Conservation (phyloP, 2,329 filamentous ascomycete species). For the Teratosphaeria destructans region DNA sequence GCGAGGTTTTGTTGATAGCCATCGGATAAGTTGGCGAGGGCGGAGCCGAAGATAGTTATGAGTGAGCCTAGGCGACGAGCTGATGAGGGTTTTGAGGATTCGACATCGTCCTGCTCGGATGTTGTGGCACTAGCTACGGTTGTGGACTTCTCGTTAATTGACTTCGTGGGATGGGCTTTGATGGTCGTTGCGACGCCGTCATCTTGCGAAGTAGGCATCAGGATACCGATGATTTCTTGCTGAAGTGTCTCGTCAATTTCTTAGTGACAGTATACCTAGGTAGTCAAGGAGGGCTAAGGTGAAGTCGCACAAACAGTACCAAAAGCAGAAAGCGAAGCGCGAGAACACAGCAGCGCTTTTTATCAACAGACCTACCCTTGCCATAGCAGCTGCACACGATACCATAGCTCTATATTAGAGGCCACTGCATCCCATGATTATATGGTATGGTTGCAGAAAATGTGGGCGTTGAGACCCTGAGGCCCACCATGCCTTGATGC, state of each 20-base stretch:
- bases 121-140: not conserved
- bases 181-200: not conserved
- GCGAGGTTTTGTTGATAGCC: constrained; percentile 26
- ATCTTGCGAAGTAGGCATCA: not conserved
- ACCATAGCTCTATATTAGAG: not conserved
- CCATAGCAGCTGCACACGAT: not conserved
- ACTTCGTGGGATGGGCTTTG: not conserved
- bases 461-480: not conserved
- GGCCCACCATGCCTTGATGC: not conserved
- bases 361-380: not conserved
- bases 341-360: not conserved
- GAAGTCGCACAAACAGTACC: not conserved
- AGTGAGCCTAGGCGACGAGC: constrained; percentile 1
- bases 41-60: constrained; percentile 14
- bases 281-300: not conserved
- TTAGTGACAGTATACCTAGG: not conserved
- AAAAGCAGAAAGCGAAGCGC: not conserved
- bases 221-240: not conserved
- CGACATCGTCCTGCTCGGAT: not conserved
- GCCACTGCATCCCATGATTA: not conserved
- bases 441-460: not conserved
- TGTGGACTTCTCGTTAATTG: not conserved
- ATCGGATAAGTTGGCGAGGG: constrained; percentile 25
- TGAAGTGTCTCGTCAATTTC: not conserved
- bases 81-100: not conserved